A percentile compares a stretch with the other conserved stretches of the same genome.
Evolutionary conservation across 2,329 filamentous ascomycete species (phyloP).

Genomic region (Epichloe aotearoae): DNA sequence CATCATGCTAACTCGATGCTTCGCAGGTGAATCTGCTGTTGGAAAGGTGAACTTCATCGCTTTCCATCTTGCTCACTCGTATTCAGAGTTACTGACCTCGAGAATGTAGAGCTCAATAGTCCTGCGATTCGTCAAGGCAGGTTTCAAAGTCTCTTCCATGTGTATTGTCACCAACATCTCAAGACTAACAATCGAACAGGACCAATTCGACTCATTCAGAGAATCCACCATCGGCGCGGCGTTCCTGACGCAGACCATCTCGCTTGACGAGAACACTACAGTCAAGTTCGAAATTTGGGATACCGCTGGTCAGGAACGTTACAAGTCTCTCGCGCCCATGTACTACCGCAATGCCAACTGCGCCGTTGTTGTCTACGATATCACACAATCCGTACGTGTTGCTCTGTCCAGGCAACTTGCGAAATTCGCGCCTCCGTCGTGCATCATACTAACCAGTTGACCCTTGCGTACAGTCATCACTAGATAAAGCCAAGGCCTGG

Average conservation of each 20-base stretch:
- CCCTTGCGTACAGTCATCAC: slow-evolving; percentile 54
- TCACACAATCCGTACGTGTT: slow-evolving; percentile 81
- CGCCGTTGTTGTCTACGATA: slow-evolving; percentile 97
- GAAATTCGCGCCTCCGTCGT: background rate
- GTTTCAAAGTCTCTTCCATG: slow-evolving; percentile 10
- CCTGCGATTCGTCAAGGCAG: slow-evolving; percentile 92
- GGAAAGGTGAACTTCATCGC: slow-evolving; percentile 60
- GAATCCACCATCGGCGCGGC: slow-evolving; percentile 97
- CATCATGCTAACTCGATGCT: slow-evolving; percentile 7
- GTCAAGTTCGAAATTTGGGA: slow-evolving; percentile 99
- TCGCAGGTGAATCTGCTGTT: slow-evolving; percentile 85
- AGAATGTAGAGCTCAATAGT: slow-evolving; percentile 84
- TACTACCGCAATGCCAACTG: slow-evolving; percentile 99
- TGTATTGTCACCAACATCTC: background rate
- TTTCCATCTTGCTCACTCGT: slow-evolving; percentile 1
- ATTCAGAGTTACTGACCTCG: slow-evolving; percentile 9
- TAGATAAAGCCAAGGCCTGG: slow-evolving; percentile 99
- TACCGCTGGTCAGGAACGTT: slow-evolving; percentile 94
- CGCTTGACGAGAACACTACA: slow-evolving; percentile 92
- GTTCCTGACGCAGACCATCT: slow-evolving; percentile 97
- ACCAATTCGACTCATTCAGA: slow-evolving; percentile 96
- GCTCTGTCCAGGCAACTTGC: background rate
- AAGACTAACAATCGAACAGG: slow-evolving; percentile 36
- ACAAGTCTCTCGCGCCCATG: slow-evolving; percentile 98
- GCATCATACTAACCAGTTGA: background rate